Base-by-base conservation (phyloP, 352 stramenopile genomes). In the Phytophthora sp. region DNA sequence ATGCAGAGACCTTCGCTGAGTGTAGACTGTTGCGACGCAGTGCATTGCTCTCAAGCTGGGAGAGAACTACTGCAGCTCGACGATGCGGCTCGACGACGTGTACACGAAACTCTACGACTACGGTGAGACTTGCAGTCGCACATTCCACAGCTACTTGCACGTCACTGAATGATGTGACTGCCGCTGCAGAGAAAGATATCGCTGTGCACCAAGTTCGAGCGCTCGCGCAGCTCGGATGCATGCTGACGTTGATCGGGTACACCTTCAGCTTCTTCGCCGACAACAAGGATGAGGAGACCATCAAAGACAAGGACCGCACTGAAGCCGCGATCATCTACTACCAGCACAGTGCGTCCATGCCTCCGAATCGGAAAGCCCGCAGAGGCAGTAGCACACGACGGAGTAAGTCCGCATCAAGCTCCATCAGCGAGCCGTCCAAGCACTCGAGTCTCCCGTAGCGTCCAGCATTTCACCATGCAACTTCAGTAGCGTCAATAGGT, bases 61-160 rank as follows among this genome's bases (percentile, higher is more conserved):
- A 2, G 66, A 70, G n/a, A 77, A 79, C 46, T 90, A 90, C 46
- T 90, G 78, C 65, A 72, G 63, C 23, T 53, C 62, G 6, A 81
- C 69, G 4, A 79, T 88, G 58, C 65, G 68, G 3, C 54, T 84
- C 9, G 66, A 88, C 43, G 69, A 66, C 5, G 66, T 57, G 9
- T 54, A 85, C 48, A 90, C 81, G 0, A 76, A 67, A 31, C 68
- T 90, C 5, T 88, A 77, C 76, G 74, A 77, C 58, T 90, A 90
- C 43, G 72, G 81, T 88, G 45, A 43, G 62, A 37, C 17, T 28
- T 50, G 26, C 17, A 11, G 5, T 12, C 5, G n/a, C n/a, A 5
- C 18, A 10, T 4, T 32, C 18, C 3, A 17, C 35, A 28, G 17
- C 10, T 28, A 45, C 12, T 10, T 24, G 44, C n/a, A 31, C 13